Conservation (phyloP, 129 eudicot genomes). For the Sambucus nigra region DNA sequence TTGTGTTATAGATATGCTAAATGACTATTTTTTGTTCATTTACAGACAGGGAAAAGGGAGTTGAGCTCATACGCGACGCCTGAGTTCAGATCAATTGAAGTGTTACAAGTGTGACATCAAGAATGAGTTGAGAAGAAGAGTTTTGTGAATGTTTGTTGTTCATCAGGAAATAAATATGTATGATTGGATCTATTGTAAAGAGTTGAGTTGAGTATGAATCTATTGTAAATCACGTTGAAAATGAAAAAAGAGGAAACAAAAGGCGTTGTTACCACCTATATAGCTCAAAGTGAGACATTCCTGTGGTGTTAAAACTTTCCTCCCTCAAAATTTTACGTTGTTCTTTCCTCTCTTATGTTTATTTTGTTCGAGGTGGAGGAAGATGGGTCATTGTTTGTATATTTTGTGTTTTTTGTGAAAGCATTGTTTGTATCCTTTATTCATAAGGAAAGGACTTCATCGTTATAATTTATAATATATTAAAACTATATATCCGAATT, state of each 20-base stretch:
- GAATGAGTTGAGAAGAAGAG: background rate
- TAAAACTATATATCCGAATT: no score
- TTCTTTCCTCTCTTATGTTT: no score
- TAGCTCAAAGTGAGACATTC: no score
- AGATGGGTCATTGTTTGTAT: no score
- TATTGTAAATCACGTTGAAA: background rate
- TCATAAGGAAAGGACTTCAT: no score
- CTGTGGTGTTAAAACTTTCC: background rate
- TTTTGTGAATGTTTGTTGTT: background rate
- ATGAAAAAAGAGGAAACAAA: background rate
- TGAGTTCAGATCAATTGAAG: conserved; percentile 27
- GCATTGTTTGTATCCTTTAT: no score
- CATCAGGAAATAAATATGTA: background rate
- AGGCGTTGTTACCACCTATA: background rate
- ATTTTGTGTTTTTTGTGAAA: no score
- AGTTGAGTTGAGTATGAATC: no score
- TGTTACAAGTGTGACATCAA: conserved; percentile 17
- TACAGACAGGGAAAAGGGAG: conserved; percentile 34
- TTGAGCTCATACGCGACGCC: conserved; percentile 26
- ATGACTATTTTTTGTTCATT: conserved; percentile 4
- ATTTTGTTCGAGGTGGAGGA: background rate
- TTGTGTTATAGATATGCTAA: background rate
- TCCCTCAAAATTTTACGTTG: background rate
- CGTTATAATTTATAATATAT: no score
- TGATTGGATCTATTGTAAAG: no score